Evolutionary conservation across 495 filamentous ascomycete genomes (phyloP).

Genomic region (Saxophila tyrrhenica): DNA sequence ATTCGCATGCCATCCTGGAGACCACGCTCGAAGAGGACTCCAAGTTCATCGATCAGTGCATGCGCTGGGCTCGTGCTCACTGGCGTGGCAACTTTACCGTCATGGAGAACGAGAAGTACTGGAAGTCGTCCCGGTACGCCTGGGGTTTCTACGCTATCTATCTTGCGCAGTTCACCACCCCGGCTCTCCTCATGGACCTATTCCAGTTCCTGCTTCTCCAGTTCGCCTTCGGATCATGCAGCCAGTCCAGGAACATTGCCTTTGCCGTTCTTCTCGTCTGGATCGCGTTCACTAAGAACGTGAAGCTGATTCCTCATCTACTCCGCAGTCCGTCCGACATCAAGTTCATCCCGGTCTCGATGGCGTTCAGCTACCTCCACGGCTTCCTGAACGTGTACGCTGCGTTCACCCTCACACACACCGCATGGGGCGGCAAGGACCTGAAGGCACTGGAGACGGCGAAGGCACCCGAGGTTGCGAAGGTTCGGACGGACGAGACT

Average conservation of each 20-base stretch:
- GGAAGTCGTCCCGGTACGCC: slow-evolving; percentile 50
- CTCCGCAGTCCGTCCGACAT: slow-evolving; percentile 58
- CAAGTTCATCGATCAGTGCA: slow-evolving; percentile 66
- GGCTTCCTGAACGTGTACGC: slow-evolving; percentile 69
- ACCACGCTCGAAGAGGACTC: slow-evolving; percentile 65
- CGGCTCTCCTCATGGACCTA: slow-evolving; percentile 53
- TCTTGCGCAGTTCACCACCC: slow-evolving; percentile 60
- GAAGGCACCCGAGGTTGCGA: not conserved
- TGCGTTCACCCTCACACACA: slow-evolving; percentile 38
- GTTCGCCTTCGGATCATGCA: slow-evolving; percentile 35
- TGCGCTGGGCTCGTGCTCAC: slow-evolving; percentile 71
- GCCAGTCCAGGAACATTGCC: slow-evolving; percentile 21
- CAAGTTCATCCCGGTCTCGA: slow-evolving; percentile 56
- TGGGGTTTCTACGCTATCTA: slow-evolving; percentile 72
- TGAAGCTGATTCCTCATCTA: slow-evolving; percentile 68
- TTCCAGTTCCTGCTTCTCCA: slow-evolving; percentile 45
- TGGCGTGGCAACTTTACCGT: slow-evolving; percentile 74
- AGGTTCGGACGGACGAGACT: slow-evolving; percentile 1
- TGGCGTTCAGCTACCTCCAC: slow-evolving; percentile 69
- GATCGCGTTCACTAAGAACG: slow-evolving; percentile 63
- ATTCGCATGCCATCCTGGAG: slow-evolving; percentile 58
- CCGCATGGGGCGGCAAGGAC: slow-evolving; percentile 9
- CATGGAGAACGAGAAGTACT: slow-evolving; percentile 56
- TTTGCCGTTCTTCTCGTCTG: slow-evolving; percentile 40
- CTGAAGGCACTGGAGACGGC: slow-evolving; percentile 4